Base-by-base conservation (phyloP, 2,329 filamentous ascomycete genomes). In the Ophiostoma quercus region DNA sequence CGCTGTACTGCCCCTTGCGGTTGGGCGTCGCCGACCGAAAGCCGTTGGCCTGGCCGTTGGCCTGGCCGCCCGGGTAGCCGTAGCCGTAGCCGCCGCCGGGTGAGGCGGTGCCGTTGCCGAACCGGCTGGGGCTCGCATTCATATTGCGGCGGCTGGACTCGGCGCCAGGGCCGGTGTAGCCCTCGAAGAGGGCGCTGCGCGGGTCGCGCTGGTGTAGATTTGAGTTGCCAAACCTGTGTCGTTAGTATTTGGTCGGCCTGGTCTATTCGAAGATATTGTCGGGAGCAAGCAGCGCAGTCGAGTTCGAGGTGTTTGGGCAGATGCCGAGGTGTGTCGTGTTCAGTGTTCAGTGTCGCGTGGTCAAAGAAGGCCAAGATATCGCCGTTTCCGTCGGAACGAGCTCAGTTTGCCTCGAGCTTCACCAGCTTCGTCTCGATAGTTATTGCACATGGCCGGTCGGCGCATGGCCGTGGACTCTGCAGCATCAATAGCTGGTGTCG, bases 1-100 rank as follows among this genome's bases (percentile, higher is more conserved):
- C 90, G 77, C 90, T 94, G 79, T 98, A 98, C 79, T 97, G 94
- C 16, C 94, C 94, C 77, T 82, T 88, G 73, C 81, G 83, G 78
- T 93, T 92, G 71, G 91, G 91, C 71, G 90, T 92, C 74, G 90
- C 90, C 41, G 86, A 80, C 68, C 90, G 82, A 78, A 82, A 91
- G n/a, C 81, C 81, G 43, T 75, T 65, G 76, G 69, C 76, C 75
- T 69, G 78, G 34, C 34, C 34, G 34, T 34, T 34, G 4, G 34
- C 5, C 76, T 67, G 77, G 71, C 78, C 77, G 37, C 79, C 77
- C 34, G 76, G 77, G 74, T 86, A 85, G 69, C 84, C 83, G 77
- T 89, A 88, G 63, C 85, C 84, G 73, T 82, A 82, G 11, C 82
- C 81, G 73, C 80, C 47, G 16, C 11, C 22, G 16, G 62, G 62